Conservation (phyloP, 108 stramenopile species). For the Stephanodiscus triporus region DNA sequence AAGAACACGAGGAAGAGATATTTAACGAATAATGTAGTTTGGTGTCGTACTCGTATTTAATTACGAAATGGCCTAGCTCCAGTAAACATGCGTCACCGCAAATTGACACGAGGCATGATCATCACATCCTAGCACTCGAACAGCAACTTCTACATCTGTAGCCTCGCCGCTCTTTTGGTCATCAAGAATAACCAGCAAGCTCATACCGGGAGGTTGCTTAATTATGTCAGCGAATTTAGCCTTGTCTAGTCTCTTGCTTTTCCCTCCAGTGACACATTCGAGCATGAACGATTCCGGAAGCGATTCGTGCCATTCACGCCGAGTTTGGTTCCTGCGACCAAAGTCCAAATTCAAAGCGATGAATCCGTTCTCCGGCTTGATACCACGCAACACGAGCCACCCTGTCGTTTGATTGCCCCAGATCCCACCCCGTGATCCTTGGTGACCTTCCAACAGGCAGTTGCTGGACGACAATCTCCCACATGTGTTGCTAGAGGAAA, state of each 20-base stretch:
- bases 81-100: neutral
- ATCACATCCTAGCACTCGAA: constrained; percentile 60
- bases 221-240: constrained; percentile 52
- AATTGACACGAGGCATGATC: neutral
- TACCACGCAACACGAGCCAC: constrained; percentile 71
- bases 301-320: constrained; percentile 15
- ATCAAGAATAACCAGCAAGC: constrained; percentile 59
- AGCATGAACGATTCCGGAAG: constrained; percentile 67
- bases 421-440: constrained; percentile 68
- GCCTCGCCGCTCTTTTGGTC: constrained; percentile 55
- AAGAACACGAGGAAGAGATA: no score
- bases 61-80: neutral
- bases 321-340: constrained; percentile 37
- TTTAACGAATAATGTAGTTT: no score
- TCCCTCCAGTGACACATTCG: constrained; percentile 73
- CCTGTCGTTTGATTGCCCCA: constrained; percentile 71
- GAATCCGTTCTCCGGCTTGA: constrained; percentile 66
- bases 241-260: constrained; percentile 49
- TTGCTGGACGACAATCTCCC: constrained; percentile 36
- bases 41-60: no score
- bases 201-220: constrained; percentile 35
- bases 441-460: constrained; percentile 74
- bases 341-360: constrained; percentile 65
- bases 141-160: constrained; percentile 66
- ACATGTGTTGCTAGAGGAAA: constrained; percentile 52